phyloP scores from a whole-genome alignment of 2,329 filamentous ascomycete species.

The Xylaria digitata region DNA sequence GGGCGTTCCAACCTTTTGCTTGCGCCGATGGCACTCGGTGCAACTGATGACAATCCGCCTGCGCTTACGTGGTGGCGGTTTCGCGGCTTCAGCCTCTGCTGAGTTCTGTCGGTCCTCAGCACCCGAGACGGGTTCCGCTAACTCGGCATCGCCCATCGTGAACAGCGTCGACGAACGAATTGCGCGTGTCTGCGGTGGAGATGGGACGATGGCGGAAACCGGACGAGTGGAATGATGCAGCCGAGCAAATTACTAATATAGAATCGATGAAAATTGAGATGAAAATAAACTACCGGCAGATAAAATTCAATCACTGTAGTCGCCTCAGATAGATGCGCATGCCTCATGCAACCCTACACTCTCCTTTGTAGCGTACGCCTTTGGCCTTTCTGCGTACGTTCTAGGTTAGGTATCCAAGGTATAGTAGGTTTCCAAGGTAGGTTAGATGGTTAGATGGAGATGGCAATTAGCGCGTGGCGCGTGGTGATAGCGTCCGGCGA shows the following conservation, averaged over 20 bases:
- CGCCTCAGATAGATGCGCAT: neutral
- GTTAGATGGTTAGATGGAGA: neutral
- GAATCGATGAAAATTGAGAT: neutral
- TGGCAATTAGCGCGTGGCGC: neutral
- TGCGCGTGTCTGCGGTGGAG: neutral
- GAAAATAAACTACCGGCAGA: neutral
- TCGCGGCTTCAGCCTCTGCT: slow-evolving; percentile 36
- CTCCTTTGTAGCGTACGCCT: neutral
- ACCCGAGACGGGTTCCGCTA: slow-evolving; percentile 37
- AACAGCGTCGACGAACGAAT: slow-evolving; percentile 3
- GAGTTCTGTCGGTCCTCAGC: slow-evolving; percentile 37
- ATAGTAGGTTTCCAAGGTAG: no score
- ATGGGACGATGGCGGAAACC: no score
- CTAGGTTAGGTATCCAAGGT: neutral
- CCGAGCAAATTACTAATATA: neutral
- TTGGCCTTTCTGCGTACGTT: neutral
- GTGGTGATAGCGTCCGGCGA: slow-evolving; percentile 7
- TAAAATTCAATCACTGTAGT: neutral
- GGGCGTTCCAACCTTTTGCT: slow-evolving; percentile 63
- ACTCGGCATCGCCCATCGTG: slow-evolving; percentile 43
- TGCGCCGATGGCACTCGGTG: slow-evolving; percentile 72
- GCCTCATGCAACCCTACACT: neutral
- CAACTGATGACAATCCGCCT: slow-evolving; percentile 71
- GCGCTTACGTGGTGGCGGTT: slow-evolving; percentile 64
- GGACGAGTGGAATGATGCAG: neutral